Percentiles rank a stretch among this genome's conserved stretches.
Conservation (phyloP, 208 protist genomes). For the Angomonas deanei region DNA sequence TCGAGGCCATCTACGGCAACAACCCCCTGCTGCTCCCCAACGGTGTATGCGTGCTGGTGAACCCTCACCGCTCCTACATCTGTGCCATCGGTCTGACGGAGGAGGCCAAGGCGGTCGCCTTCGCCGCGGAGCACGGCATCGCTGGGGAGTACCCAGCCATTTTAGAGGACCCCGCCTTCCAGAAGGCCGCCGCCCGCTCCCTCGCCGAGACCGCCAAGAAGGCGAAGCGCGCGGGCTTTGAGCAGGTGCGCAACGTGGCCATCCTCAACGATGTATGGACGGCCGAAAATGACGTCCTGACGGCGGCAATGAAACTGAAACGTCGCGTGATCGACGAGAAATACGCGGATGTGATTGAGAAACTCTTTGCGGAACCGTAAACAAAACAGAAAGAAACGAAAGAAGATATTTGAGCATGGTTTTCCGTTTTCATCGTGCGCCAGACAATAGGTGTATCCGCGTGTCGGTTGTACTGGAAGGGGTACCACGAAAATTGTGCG, state of each 20-base stretch:
- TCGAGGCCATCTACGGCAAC: slow-evolving; percentile 69
- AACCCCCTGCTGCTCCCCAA: slow-evolving; percentile 52
- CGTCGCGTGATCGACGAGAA: slow-evolving; percentile 46
- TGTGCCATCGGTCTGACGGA: slow-evolving; percentile 46
- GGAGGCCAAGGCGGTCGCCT: slow-evolving; percentile 20
- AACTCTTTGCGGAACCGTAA: slow-evolving; percentile 53
- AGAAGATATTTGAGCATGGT: too few relatives aligned
- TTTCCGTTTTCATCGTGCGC: too few relatives aligned
- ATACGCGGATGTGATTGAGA: slow-evolving; percentile 57
- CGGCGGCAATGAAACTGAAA: slow-evolving; percentile 79
- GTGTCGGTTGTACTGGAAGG: too few relatives aligned
- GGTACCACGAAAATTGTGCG: too few relatives aligned
- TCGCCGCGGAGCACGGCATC: slow-evolving; percentile 34
- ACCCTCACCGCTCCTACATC: slow-evolving; percentile 42
- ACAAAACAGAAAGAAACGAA: too few relatives aligned
- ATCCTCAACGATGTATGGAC: slow-evolving; percentile 77
- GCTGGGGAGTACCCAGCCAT: slow-evolving; percentile 22
- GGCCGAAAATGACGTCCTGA: slow-evolving; percentile 71
- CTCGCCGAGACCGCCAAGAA: slow-evolving; percentile 28
- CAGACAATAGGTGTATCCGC: too few relatives aligned
- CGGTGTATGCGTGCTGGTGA: slow-evolving; percentile 42
- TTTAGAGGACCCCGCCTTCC: slow-evolving; percentile 27
- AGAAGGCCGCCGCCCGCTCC: slow-evolving; percentile 25
- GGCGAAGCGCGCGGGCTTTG: slow-evolving; percentile 32
- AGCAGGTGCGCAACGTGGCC: slow-evolving; percentile 50